A percentile compares a stretch with the other conserved stretches of the same genome.
Evolutionary conservation across 1,139 yeast genomes (phyloP).

Genomic region (Petasospora rhodanensis): DNA sequence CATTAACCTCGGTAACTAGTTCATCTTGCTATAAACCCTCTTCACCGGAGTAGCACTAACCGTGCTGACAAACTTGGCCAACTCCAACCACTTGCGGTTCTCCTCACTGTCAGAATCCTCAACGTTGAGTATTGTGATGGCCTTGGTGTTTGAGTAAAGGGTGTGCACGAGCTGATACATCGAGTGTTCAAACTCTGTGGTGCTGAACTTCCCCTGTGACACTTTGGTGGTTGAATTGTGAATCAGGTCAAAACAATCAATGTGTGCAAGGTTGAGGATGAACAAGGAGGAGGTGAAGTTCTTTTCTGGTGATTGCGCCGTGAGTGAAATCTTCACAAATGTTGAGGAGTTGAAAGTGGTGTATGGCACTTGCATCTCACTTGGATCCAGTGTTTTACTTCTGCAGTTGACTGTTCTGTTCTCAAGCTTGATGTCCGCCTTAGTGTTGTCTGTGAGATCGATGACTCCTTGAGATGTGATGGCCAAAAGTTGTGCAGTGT

Average conservation of each 20-base stretch:
- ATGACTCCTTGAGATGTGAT: constrained; percentile 13
- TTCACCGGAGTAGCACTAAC: constrained; percentile 25
- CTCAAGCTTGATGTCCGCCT: constrained; percentile 11
- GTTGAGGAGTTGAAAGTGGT: constrained; percentile 11
- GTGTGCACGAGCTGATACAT: constrained; percentile 23
- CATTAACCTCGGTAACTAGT: too few species aligned
- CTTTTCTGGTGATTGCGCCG: constrained; percentile 7
- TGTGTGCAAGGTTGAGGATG: constrained; percentile 13
- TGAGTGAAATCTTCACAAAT: constrained; percentile 11
- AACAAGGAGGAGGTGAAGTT: constrained; percentile 11
- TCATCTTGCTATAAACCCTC: constrained; percentile 18
- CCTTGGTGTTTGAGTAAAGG: constrained; percentile 27
- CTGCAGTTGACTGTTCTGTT: constrained; percentile 10
- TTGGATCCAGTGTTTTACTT: background rate
- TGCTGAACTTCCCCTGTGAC: constrained; percentile 10
- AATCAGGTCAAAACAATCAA: constrained; percentile 15
- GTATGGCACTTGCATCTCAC: background rate
- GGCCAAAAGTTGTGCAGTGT: constrained; percentile 12
- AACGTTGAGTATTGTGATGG: constrained; percentile 25
- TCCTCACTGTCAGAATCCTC: constrained; percentile 11
- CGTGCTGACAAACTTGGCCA: constrained; percentile 21
- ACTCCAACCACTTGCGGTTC: constrained; percentile 14
- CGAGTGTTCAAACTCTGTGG: constrained; percentile 15
- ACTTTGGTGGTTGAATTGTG: constrained; percentile 12
- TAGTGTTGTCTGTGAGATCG: constrained; percentile 2